Base-by-base conservation (phyloP, 768 basidiomycete species). In the Kwoniella newhampshirensis region DNA sequence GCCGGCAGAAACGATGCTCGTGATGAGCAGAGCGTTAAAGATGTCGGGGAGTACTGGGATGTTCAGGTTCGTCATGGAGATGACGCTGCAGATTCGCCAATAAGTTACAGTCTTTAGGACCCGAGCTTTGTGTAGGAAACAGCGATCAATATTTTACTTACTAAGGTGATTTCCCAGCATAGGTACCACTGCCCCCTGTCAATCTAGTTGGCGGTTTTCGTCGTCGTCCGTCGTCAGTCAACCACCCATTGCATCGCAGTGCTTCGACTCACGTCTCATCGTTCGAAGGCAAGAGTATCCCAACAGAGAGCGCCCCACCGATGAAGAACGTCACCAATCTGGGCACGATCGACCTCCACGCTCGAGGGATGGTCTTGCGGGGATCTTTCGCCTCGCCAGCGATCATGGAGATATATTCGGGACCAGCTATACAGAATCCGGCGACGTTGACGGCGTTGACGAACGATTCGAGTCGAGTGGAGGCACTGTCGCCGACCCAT, bases 31-130 rank as follows among this genome's bases (percentile, higher is more conserved):
- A 12, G 57, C 60, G 35, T 54, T 66, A 43, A 66, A 35, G 37
- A 66, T 59, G n/a, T 35, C 44, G 9, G 57, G 57, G 21, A 66
- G 54, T 37, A 59, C 43, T 13, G 64, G 64, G 20, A 66, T 66
- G 11, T 45, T 30, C 4, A 66, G 50, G 42, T 60, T 46, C 11
- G 7, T 46, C 63, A 60, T 64, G 27, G 54, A 56, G 39, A 57
- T 52, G 36, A 56, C 54, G 28, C 48, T 58, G 43, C 6, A 18
- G 21, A 21, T 20, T n/a, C n/a, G 47, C 39, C 32, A 50, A 27
- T 21, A 7, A 41, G 11, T n/a, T n/a, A n/a, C n/a, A n/a, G n/a
- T n/a, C n/a, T n/a, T n/a, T n/a, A n/a, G n/a, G n/a, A n/a, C 36
- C 9, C n/a, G 36, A 37, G 36, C 36, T n/a, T 37, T n/a, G 9